Percentiles rank a stretch among this genome's conserved stretches.
These are phyloP conservation scores for Talaromyces albobiverticillius DNA, from an alignment of 2,329 filamentous ascomycete genomes.

Conservation along the genomic window DNA sequence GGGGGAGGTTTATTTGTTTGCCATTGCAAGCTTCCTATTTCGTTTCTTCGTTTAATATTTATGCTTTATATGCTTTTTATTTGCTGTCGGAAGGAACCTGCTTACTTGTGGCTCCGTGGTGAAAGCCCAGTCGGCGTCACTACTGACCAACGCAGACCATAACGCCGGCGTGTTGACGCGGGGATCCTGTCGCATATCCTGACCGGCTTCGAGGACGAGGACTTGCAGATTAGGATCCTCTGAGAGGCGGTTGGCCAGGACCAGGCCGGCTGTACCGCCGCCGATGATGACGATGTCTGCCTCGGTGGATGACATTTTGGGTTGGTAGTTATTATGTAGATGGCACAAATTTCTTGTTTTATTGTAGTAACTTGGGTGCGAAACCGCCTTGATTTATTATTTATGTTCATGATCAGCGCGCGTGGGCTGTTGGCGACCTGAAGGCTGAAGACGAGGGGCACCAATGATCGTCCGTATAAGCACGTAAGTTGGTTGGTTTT, in stretches of 20 bases:
- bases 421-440: no score
- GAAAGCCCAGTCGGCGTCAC: slow-evolving; percentile 15
- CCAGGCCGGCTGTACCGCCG: slow-evolving; percentile 15
- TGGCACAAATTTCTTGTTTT: no score
- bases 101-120: slow-evolving; percentile 14
- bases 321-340: no score
- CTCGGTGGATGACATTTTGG: neutral
- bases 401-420: no score
- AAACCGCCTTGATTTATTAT: no score
- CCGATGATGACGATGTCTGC: slow-evolving; percentile 8
- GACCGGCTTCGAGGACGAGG: slow-evolving; percentile 18
- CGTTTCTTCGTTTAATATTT: neutral
- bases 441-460: no score
- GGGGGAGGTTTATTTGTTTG: slow-evolving; percentile 8
- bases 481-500: no score
- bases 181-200: slow-evolving; percentile 15
- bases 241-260: slow-evolving; percentile 13
- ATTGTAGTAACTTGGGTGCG: no score
- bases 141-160: slow-evolving; percentile 8
- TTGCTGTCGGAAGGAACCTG: neutral
- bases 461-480: no score
- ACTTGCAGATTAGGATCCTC: slow-evolving; percentile 12
- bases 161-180: slow-evolving; percentile 13
- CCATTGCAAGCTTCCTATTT: slow-evolving; percentile 16
- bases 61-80: neutral